Evolutionary conservation across 208 protist genomes (phyloP).

Genomic region (Leishmania amazonensis): DNA sequence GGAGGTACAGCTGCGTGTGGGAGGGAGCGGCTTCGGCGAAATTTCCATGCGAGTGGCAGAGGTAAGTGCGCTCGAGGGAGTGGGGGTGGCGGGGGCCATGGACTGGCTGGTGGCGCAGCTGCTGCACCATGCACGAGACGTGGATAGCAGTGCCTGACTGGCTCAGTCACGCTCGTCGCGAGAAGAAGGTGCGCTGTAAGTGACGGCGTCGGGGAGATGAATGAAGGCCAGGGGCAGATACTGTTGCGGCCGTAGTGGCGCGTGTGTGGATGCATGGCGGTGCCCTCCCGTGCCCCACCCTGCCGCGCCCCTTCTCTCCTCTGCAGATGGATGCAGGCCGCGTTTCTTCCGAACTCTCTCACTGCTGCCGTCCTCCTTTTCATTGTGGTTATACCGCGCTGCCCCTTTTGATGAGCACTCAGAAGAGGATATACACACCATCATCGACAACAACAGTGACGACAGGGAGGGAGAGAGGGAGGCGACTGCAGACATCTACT

Average conservation of each 20-base stretch:
- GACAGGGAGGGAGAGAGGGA: too few species aligned
- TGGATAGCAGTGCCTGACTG: slow-evolving; percentile 22
- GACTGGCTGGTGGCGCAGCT: slow-evolving; percentile 82
- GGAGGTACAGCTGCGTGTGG: slow-evolving; percentile 17
- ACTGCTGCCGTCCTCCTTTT: too few species aligned
- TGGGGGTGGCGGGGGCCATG: slow-evolving; percentile 58
- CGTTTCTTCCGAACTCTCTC: too few species aligned
- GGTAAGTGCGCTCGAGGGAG: slow-evolving; percentile 57
- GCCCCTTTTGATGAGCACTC: too few species aligned
- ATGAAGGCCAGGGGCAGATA: neutral
- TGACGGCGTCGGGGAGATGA: neutral
- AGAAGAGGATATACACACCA: too few species aligned
- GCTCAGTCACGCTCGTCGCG: neutral
- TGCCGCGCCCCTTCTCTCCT: neutral
- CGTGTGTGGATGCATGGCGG: neutral
- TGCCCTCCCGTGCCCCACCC: neutral
- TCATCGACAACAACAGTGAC: too few species aligned
- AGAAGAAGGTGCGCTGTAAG: neutral
- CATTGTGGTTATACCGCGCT: too few species aligned
- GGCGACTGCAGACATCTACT: too few species aligned
- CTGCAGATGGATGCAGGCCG: too few species aligned
- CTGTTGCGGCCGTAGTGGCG: neutral
- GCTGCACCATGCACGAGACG: slow-evolving; percentile 31
- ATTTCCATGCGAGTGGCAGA: slow-evolving; percentile 47
- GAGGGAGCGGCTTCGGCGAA: slow-evolving; percentile 70